Base-by-base conservation (phyloP, 164 flowering plant genomes). In the Chimonanthus salicifolius region DNA sequence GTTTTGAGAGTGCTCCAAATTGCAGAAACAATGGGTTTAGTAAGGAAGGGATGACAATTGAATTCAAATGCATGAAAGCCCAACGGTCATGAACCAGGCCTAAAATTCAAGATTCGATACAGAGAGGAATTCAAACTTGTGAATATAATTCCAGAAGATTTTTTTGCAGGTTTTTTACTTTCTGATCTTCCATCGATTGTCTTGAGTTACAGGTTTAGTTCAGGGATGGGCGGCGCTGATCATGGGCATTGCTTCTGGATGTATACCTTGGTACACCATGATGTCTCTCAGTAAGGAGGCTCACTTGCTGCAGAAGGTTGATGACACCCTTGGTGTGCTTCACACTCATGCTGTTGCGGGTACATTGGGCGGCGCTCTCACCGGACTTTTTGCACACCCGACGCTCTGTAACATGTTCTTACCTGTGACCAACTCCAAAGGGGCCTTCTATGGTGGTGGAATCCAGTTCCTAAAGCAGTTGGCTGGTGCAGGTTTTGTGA, bases 291-390 rank as follows among this genome's bases (percentile, higher is more conserved):
- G 62, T 62, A 81, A 44, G 71, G 47, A 70, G 69, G 7, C 47
- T 16, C 10, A 20, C 21, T 64, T 76, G 11, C 73, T 79, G 67
- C 75, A 64, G 71, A 64, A 72, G 63, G 67, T 75, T 13, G 78
- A 78, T 49, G 81, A 75, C 67, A 72, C 78, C 21, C 75, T 75
- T 1, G 73, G 76, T 6, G 73, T 79, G 50, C 65, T 79, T 6
- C 81, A 79, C 18, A 79, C 78, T 7, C 78, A 82, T 58, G 83
- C 81, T 1, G 74, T 82, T 2, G 82, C 85, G 1, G 85, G 85
- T n/a, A 74, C 46, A 20, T 49, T 82, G 74, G 85, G 85, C 3
- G 83, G 83, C 7, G 67, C 77, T 18, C 80, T 80, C 2, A 76
- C 80, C 5, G 80, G 85, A 4, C 62, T 79, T 20, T 77, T 80